Percentiles rank a stretch among this genome's conserved stretches.
Evolutionary conservation across 2,329 filamentous ascomycete species (phyloP).

Genomic region (Aspergillus intermedius): DNA sequence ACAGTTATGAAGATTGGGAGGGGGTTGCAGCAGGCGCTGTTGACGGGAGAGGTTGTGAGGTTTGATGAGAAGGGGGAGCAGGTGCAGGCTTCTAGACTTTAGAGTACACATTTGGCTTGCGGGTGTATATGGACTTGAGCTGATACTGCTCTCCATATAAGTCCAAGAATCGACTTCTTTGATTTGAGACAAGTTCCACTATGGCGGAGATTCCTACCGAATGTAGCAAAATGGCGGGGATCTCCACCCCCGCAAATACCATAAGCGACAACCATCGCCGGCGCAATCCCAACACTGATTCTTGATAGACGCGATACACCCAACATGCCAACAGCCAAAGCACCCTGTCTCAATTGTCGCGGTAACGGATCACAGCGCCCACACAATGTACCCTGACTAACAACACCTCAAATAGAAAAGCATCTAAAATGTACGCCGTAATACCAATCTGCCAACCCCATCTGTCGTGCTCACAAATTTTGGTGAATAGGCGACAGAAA

Average conservation of each 20-base stretch:
- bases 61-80: constrained; percentile 30
- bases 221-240: no score
- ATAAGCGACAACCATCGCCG: no score
- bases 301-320: no score
- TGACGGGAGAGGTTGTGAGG: constrained; percentile 11
- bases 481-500: constrained; percentile 8
- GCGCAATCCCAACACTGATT: no score
- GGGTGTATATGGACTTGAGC: no score
- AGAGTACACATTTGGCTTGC: no score
- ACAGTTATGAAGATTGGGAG: constrained; percentile 34
- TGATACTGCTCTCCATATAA: no score
- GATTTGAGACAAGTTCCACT: no score
- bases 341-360: constrained; percentile 9
- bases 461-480: not conserved
- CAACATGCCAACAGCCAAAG: not conserved
- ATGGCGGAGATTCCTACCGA: no score
- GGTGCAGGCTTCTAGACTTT: not conserved
- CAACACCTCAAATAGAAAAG: not conserved
- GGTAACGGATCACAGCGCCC: not conserved
- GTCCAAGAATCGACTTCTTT: no score
- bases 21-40: constrained; percentile 15
- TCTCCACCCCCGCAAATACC: no score
- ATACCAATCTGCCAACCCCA: not conserved
- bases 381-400: not conserved
- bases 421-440: not conserved